Evolutionary conservation across 2,329 filamentous ascomycete genomes (phyloP).

Genomic region (Metarhizium guizhouense): DNA sequence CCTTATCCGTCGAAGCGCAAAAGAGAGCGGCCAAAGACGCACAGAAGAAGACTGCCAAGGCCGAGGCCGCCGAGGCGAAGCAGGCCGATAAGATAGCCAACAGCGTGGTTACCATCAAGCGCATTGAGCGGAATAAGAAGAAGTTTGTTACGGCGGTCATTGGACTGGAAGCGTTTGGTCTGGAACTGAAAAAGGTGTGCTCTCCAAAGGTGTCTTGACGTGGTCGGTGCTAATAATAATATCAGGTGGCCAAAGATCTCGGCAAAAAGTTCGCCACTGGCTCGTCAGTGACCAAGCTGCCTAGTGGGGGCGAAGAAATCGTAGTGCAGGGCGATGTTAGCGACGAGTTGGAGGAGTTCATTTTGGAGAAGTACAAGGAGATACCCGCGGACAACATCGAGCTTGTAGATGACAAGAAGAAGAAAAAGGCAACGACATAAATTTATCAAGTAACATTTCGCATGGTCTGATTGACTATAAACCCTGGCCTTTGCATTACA

Average conservation of each 20-base stretch:
- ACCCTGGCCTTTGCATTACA: not conserved
- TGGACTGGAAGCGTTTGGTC: constrained; percentile 79
- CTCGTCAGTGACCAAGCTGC: constrained; percentile 80
- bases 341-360: constrained; percentile 86
- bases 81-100: constrained; percentile 75
- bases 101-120: constrained; percentile 83
- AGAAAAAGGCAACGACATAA: constrained; percentile 38
- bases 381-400: constrained; percentile 95
- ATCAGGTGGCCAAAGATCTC: constrained; percentile 75
- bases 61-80: constrained; percentile 76
- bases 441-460: not conserved
- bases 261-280: constrained; percentile 99
- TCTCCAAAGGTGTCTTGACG: not conserved
- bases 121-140: constrained; percentile 95
- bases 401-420: constrained; percentile 93
- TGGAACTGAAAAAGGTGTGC: constrained; percentile 79
- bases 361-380: constrained; percentile 79
- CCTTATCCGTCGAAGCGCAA: constrained; percentile 82
- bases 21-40: constrained; percentile 94
- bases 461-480: not conserved
- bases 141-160: constrained; percentile 93
- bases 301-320: constrained; percentile 86
- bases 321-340: constrained; percentile 96
- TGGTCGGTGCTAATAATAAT: constrained; percentile 2
- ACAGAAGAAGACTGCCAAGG: constrained; percentile 93